phyloP scores from a whole-genome alignment of 169 alveolate species.

The Cryptosporidium parvum region DNA sequence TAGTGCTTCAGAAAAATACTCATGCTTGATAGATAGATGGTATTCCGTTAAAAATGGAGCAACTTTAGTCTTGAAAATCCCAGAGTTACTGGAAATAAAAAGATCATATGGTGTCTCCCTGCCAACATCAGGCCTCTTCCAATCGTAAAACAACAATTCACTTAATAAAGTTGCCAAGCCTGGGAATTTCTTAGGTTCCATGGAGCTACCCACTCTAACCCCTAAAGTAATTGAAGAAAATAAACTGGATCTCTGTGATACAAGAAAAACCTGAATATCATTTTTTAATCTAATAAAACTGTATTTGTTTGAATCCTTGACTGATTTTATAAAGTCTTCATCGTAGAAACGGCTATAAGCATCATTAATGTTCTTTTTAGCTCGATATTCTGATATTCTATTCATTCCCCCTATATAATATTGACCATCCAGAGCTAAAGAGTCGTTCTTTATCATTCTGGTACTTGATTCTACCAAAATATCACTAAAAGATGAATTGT shows the following conservation, averaged over 20 bases:
- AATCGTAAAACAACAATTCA: conserved; percentile 32
- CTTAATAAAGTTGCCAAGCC: conserved; percentile 52
- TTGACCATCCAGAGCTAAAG: conserved; percentile 35
- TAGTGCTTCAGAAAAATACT: conserved; percentile 45
- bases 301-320: conserved; percentile 34
- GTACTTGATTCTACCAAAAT: background rate
- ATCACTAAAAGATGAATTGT: background rate
- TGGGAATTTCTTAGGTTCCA: conserved; percentile 48
- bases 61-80: conserved; percentile 14
- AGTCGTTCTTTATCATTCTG: conserved; percentile 20
- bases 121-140: conserved; percentile 27
- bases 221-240: conserved; percentile 22
- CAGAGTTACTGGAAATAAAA: conserved; percentile 29
- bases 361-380: conserved; percentile 10
- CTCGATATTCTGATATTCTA: conserved; percentile 34
- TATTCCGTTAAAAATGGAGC: conserved; percentile 40
- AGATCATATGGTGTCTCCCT: conserved; percentile 1
- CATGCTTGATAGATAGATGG: conserved; percentile 15
- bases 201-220: conserved; percentile 66
- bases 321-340: conserved; percentile 27
- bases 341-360: conserved; percentile 11
- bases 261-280: conserved; percentile 52
- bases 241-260: conserved; percentile 14
- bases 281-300: conserved; percentile 28
- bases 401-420: conserved; percentile 23